phyloP scores from a whole-genome alignment of 805 yeast genomes.

The Candida incommunis region DNA sequence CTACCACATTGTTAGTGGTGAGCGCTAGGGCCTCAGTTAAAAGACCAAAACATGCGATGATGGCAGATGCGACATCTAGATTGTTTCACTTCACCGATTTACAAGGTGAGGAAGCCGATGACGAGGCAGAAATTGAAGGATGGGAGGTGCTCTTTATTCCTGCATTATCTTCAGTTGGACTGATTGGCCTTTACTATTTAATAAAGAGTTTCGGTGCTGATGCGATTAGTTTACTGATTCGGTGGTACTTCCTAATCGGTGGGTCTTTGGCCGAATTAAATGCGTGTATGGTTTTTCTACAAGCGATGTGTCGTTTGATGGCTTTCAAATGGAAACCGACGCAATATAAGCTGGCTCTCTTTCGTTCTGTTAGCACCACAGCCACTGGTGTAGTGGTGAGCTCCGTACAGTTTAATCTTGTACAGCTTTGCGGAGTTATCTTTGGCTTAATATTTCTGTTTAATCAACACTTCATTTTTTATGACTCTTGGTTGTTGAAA shows the following conservation, averaged over 20 bases:
- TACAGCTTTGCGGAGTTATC: conserved; percentile 8
- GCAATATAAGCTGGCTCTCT: conserved; percentile 5
- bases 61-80: conserved; percentile 12
- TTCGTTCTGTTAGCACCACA: conserved; percentile 4
- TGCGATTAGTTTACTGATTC: conserved; percentile 21
- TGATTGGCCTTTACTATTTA: conserved; percentile 26
- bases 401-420: conserved; percentile 5
- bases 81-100: conserved; percentile 15
- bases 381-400: conserved; percentile 17
- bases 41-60: conserved; percentile 12
- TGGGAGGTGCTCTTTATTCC: conserved; percentile 31
- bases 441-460: conserved; percentile 9
- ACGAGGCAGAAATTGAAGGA: conserved; percentile 10
- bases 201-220: conserved; percentile 22
- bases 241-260: conserved; percentile 22
- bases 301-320: conserved; percentile 4
- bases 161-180: conserved; percentile 26
- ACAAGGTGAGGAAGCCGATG: conserved; percentile 2
- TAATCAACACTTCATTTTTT: conserved; percentile 13
- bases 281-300: conserved; percentile 13
- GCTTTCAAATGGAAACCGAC: conserved; percentile 3
- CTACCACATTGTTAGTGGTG: neutral
- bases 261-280: conserved; percentile 23
- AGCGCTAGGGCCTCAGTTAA: neutral
- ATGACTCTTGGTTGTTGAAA: conserved; percentile 31